Percentiles rank a stretch among this genome's conserved stretches.
phyloP scores from a whole-genome alignment of 1,139 yeast genomes.

The Lodderomyces pseudojiufengensis region DNA sequence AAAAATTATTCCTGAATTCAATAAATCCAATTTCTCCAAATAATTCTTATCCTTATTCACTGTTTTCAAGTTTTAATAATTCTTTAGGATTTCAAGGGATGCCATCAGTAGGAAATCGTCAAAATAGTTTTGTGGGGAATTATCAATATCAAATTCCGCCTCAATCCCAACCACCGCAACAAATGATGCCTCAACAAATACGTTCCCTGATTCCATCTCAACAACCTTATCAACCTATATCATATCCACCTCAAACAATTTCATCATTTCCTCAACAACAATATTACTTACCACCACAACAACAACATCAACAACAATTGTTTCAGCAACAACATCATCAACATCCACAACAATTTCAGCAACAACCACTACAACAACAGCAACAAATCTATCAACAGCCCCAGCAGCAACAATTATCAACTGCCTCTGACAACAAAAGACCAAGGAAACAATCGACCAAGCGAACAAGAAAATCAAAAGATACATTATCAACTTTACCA shows the following conservation, averaged over 20 bases:
- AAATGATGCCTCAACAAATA: constrained; percentile 12
- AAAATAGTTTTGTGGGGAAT: constrained; percentile 11
- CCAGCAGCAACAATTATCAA: constrained; percentile 3
- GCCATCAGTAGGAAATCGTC: constrained; percentile 10
- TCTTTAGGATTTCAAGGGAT: constrained; percentile 8
- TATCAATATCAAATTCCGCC: constrained; percentile 11
- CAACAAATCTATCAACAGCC: constrained; percentile 3
- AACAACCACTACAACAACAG: constrained; percentile 2
- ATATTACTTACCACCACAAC: constrained; percentile 8
- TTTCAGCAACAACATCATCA: constrained; percentile 2
- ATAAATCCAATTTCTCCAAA: constrained; percentile 11
- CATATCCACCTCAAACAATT: no score
- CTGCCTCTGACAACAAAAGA: not conserved
- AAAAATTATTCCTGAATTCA: constrained; percentile 11
- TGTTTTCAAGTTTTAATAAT: constrained; percentile 10
- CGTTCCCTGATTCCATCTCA: constrained; percentile 7
- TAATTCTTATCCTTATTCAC: constrained; percentile 12
- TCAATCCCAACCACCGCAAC: constrained; percentile 8
- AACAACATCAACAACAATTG: constrained; percentile 3
- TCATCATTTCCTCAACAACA: constrained; percentile 7
- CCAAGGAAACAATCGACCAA: constrained; percentile 1
- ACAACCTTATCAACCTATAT: not conserved
- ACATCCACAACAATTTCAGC: not conserved
- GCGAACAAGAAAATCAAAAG: constrained; percentile 2
- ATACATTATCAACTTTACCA: not conserved